Conservation (phyloP, 2,329 filamentous ascomycete species). For the Aureobasidium sp. region DNA sequence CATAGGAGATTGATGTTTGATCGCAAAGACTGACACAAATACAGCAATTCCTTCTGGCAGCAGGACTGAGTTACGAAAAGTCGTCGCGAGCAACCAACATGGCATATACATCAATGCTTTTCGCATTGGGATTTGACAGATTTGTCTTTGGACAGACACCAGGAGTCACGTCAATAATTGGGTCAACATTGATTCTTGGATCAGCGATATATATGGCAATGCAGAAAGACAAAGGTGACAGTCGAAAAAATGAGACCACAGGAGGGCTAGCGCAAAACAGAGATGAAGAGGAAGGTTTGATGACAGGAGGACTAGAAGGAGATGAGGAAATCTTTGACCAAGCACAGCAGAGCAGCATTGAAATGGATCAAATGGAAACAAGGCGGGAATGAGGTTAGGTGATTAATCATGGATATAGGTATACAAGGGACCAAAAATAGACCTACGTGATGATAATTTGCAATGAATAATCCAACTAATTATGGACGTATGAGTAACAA, state of each 20-base stretch:
- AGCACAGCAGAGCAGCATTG: background rate
- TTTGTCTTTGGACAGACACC: slow-evolving; percentile 56
- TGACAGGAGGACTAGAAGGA: slow-evolving; percentile 18
- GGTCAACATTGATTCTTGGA: slow-evolving; percentile 57
- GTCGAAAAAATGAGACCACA: slow-evolving; percentile 17
- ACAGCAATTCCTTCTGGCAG: slow-evolving; percentile 72
- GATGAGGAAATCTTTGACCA: slow-evolving; percentile 1
- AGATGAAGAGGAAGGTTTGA: slow-evolving; percentile 28
- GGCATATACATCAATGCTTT: slow-evolving; percentile 65
- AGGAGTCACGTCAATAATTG: slow-evolving; percentile 50
- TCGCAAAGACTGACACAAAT: background rate
- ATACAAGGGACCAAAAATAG: background rate
- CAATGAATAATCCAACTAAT: background rate
- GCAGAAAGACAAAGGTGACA: slow-evolving; percentile 36
- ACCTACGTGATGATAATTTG: background rate
- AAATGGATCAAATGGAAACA: background rate
- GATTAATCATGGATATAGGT: background rate
- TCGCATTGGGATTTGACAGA: slow-evolving; percentile 58
- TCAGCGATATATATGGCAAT: slow-evolving; percentile 59
- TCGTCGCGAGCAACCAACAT: slow-evolving; percentile 56
- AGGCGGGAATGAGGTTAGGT: background rate
- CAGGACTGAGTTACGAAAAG: slow-evolving; percentile 66
- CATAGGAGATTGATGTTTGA: background rate
- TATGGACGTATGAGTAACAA: background rate
- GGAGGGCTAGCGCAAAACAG: slow-evolving; percentile 19